These are phyloP conservation scores for Tricholoma flavovirens DNA, from an alignment of 768 basidiomycete species.

Conservation along the genomic window DNA sequence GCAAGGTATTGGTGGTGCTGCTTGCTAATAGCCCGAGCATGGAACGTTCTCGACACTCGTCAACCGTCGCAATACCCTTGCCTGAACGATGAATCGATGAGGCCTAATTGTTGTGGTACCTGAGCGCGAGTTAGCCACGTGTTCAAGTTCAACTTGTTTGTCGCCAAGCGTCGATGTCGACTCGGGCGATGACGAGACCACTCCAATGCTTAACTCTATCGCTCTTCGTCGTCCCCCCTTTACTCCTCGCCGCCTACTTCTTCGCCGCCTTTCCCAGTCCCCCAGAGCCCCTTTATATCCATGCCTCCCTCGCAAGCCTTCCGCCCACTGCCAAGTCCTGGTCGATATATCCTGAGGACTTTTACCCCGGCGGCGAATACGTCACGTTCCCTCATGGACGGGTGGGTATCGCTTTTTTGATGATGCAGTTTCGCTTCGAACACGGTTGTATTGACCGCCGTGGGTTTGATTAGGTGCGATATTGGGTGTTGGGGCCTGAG, in stretches of 20 bases:
- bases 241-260: conserved; percentile 56
- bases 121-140: neutral
- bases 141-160: neutral
- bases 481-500: conserved; percentile 74
- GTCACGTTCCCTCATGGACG: conserved; percentile 60
- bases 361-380: conserved; percentile 59
- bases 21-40: too few species aligned
- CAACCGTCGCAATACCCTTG: too few species aligned
- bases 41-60: too few species aligned
- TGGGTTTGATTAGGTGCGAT: conserved; percentile 45
- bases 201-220: conserved; percentile 46
- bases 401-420: conserved; percentile 28
- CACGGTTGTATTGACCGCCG: neutral
- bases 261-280: conserved; percentile 62
- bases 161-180: neutral
- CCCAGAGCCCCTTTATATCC: conserved; percentile 42
- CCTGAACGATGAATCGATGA: too few species aligned
- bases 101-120: too few species aligned
- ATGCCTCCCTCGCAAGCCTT: conserved; percentile 57
- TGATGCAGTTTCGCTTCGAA: neutral
- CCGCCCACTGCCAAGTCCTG: conserved; percentile 52
- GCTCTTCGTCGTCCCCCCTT: conserved; percentile 54
- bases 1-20: too few species aligned
- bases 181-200: conserved; percentile 21
- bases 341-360: conserved; percentile 68